These are phyloP conservation scores for Lotmaria passim DNA, from an alignment of 208 protist genomes.

Conservation along the genomic window DNA sequence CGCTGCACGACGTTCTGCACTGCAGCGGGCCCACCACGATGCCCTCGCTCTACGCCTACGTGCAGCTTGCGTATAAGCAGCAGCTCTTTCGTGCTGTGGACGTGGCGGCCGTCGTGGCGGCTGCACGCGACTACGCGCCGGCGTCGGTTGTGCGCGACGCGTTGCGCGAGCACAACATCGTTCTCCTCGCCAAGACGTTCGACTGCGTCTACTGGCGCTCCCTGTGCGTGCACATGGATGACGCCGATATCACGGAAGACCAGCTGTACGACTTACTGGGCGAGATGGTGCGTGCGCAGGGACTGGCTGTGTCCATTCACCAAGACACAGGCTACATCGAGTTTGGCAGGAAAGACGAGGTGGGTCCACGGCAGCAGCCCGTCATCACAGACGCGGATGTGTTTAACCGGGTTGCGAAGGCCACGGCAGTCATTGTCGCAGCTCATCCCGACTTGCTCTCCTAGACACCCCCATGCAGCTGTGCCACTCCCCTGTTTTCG, in stretches of 20 bases:
- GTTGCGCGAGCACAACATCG: constrained; percentile 35
- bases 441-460: constrained; percentile 6
- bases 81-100: constrained; percentile 20
- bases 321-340: constrained; percentile 36
- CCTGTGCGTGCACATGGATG: constrained; percentile 33
- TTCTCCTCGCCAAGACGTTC: constrained; percentile 23
- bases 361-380: neutral
- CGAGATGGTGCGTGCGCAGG: constrained; percentile 25
- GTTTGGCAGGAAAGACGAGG: neutral
- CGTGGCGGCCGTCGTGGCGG: neutral
- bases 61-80: constrained; percentile 2
- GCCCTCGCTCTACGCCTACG: neutral
- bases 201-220: constrained; percentile 37
- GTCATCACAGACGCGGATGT: constrained; percentile 24
- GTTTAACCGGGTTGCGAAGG: constrained; percentile 22
- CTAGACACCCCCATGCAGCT: neutral
- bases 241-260: constrained; percentile 17
- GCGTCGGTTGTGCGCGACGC: constrained; percentile 9
- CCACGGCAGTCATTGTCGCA: constrained; percentile 1
- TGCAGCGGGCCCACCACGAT: neutral
- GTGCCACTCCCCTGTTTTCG: neutral
- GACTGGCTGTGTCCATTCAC: constrained; percentile 24
- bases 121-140: neutral
- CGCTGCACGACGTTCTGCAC: constrained; percentile 10
- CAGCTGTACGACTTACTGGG: constrained; percentile 34